Base-by-base conservation (phyloP, 1,284 basidiomycete species). In the Trichosporon sp. region DNA sequence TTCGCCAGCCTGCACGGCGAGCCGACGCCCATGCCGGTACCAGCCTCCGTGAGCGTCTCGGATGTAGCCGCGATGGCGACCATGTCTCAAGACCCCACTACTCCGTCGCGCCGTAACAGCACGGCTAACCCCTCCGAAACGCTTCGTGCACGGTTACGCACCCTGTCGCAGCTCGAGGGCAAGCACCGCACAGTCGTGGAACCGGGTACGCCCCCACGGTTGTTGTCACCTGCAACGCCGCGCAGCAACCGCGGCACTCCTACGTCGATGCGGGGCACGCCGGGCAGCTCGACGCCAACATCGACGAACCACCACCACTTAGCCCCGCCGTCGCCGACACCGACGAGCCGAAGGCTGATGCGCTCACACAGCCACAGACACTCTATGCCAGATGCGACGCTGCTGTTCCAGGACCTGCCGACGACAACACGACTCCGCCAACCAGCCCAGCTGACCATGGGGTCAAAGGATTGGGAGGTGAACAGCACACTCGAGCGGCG, bases 11-110 rank as follows among this genome's bases (percentile, higher is more conserved):
- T 54, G 49, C 49, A 54, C 16, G 49, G 49, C 49, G 49, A 54
- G 23, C 65, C 61, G 0, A 56, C 56, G 4, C 61, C 61, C 9
- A 27, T 52, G 13, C 58, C 58, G 1, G 65, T 58, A 1, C 46
- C 56, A 4, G 58, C 65, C 4, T 62, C 63, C 6, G 63, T 62
- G n/a, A 63, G 61, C 4, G 61, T 67, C 25, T 63, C 61, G 16
- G 66, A 67, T 58, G 59, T 67, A 25, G 66, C 66, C 1, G 66
- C 63, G 0, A 36, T 60, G 21, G 63, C 66, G 7, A 65, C 61
- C 14, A 65, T 60, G 66, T 60, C 64, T 13, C 57, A 62, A n/a
- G 63, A 67, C 27, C 62, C 65, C 8, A 16, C 52, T 14, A 36
- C 34, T 11, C 58, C 44, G 16, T 19, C 46, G 36, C 58, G n/a